These are phyloP conservation scores for Lentinula guzmanii DNA, from an alignment of 768 basidiomycete species.

Conservation along the genomic window DNA sequence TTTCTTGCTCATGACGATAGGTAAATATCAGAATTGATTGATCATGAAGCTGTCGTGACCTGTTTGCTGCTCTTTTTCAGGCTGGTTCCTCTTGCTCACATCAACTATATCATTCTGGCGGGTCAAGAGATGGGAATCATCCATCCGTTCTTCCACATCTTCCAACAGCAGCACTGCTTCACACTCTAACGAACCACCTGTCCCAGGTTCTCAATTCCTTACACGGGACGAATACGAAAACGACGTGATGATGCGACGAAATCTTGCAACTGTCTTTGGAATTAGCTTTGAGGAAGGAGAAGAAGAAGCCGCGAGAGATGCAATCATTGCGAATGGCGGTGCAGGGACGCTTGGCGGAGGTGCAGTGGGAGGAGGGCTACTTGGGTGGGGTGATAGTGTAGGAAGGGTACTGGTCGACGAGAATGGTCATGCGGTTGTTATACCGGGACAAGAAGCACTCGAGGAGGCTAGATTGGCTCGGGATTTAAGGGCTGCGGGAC, in stretches of 20 bases:
- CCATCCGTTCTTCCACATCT: conserved; percentile 42
- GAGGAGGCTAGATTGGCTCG: conserved; percentile 42
- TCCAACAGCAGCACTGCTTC: conserved; percentile 8
- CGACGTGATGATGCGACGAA: conserved; percentile 44
- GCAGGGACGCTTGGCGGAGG: neutral
- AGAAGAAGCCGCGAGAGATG: conserved; percentile 16
- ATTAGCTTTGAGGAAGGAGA: conserved; percentile 31
- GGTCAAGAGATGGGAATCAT: conserved; percentile 78
- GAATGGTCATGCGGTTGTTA: conserved; percentile 19
- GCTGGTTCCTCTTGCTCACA: conserved; percentile 89
- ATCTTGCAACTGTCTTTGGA: conserved; percentile 48
- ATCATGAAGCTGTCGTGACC: neutral
- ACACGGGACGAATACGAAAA: conserved; percentile 43
- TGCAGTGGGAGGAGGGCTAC: neutral
- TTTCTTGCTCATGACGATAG: conserved; percentile 87
- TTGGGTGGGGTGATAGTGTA: neutral
- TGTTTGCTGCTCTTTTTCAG: conserved; percentile 25
- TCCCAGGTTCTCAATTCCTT: conserved; percentile 14
- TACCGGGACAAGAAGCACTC: conserved; percentile 23
- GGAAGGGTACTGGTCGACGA: conserved; percentile 12
- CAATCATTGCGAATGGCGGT: neutral
- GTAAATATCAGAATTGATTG: conserved; percentile 25
- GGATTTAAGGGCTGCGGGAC: conserved; percentile 49
- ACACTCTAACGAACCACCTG: conserved; percentile 8
- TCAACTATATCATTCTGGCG: conserved; percentile 80